Percentiles rank a stretch among this genome's conserved stretches.
These are phyloP conservation scores for Globisporangium recalcitrans DNA, from an alignment of 352 stramenopile species.

Conservation along the genomic window DNA sequence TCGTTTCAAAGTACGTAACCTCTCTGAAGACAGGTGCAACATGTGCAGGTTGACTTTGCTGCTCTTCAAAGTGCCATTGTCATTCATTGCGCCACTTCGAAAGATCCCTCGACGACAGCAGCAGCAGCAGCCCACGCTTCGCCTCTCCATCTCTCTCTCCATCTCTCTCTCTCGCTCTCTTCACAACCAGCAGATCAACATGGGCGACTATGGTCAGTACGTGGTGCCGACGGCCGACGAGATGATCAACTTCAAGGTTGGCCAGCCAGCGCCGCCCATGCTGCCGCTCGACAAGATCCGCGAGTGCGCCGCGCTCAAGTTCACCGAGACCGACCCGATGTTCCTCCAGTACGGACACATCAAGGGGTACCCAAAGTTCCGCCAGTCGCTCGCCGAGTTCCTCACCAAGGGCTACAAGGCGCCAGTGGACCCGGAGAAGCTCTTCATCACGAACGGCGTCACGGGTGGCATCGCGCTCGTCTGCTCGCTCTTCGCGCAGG, in stretches of 20 bases:
- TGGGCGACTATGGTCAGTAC: constrained; percentile 86
- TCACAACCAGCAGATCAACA: constrained; percentile 20
- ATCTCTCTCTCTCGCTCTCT: not conserved
- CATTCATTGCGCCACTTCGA: not conserved
- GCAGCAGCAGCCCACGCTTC: not conserved
- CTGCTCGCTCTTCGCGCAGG: constrained; percentile 80
- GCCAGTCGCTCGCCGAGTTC: constrained; percentile 67
- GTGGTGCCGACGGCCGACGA: constrained; percentile 68
- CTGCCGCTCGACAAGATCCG: constrained; percentile 87
- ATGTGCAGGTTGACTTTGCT: not conserved
- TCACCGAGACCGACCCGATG: constrained; percentile 79
- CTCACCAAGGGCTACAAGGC: constrained; percentile 74
- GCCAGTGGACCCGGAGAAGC: constrained; percentile 71
- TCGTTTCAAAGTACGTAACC: constrained; percentile 3
- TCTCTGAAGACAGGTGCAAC: not conserved
- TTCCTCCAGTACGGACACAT: constrained; percentile 89
- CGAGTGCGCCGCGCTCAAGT: constrained; percentile 72
- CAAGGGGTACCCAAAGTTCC: constrained; percentile 86
- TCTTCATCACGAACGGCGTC: constrained; percentile 92
- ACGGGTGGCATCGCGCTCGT: constrained; percentile 91
- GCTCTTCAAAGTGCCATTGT: constrained; percentile 1
- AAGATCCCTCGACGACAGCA: constrained; percentile 14
- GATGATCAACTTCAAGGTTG: constrained; percentile 91
- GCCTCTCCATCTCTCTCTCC: not conserved
- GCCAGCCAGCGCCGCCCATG: constrained; percentile 74